Base-by-base conservation (phyloP, 108 stramenopile genomes). In the Pseudonitzschia pungens region DNA sequence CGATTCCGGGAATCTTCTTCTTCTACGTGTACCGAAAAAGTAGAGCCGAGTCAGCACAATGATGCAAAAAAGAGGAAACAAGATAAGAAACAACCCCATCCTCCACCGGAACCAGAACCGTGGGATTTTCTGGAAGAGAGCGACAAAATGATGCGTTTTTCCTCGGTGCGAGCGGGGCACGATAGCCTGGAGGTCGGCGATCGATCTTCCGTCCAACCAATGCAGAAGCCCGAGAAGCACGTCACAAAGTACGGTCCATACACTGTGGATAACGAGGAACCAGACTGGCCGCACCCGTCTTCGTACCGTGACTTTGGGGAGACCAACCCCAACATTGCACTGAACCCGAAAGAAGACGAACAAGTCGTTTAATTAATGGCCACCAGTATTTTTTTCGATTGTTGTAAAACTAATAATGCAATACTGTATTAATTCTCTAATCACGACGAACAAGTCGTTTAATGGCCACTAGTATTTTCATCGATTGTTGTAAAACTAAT, bases 81-180 rank as follows among this genome's bases (percentile, higher is more conserved):
- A 36, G 4, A 36, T 6, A 36, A 36, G 6, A 36, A 36, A 2
- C 2, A 36, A 36, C 36, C 6, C 36, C 36, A 36, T 36, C 36
- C 36, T 36, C 36, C 36, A 5, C 24, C 54, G 12, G 54, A 24
- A 20, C 3, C 2, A 22, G 2, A 26, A 12, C 18, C 45, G 4
- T 55, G n/a, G n/a, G 54, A 55, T 24, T 55, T 55, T 55, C 26
- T 55, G n/a, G 54, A 2, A 12, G 54, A 55, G 26, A 55, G 54
- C 54, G 54, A 55, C 54, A 55, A 55, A 24, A 55, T 55, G 54
- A 21, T 55, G 54, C 20, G 20, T 24, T 55, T 55, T 20, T 1
- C 7, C 45, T 48, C 45, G 45, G 45, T 48, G 18, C 45, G 45
- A 48, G 45, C 3, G 18, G 45, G 45, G 2, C 45, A 48, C 18